These are phyloP conservation scores for Trichoderma sp. DNA, from an alignment of 2,329 filamentous ascomycete genomes.

Conservation along the genomic window DNA sequence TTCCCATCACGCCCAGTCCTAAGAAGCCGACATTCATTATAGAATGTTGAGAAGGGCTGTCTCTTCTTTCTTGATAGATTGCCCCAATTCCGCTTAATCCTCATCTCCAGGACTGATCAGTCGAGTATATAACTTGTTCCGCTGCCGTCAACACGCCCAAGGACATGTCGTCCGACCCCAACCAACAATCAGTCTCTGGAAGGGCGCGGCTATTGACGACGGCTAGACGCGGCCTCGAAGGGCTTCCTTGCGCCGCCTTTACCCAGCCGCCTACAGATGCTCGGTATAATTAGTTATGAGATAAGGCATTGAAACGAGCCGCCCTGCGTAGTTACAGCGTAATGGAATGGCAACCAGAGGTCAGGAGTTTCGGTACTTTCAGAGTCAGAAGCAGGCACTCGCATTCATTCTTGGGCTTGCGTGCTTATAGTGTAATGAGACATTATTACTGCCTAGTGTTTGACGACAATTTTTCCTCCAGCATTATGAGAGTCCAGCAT, in stretches of 20 bases:
- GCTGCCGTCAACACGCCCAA: too few species aligned
- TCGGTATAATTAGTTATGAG: too few species aligned
- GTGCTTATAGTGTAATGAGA: too few species aligned
- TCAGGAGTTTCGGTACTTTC: too few species aligned
- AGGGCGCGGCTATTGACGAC: constrained; percentile 6
- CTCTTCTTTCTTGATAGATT: background rate
- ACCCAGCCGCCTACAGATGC: background rate
- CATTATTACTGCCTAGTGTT: background rate
- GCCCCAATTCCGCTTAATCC: background rate
- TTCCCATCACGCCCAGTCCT: constrained; percentile 40
- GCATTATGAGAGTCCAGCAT: constrained; percentile 40
- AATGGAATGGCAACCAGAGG: too few species aligned
- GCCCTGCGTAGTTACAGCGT: too few species aligned
- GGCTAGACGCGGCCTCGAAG: constrained; percentile 13
- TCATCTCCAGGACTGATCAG: background rate
- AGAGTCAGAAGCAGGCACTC: too few species aligned
- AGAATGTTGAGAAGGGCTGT: background rate
- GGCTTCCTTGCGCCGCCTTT: background rate
- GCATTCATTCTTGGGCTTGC: background rate
- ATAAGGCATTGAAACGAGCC: too few species aligned
- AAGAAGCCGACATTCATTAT: constrained; percentile 38
- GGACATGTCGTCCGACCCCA: background rate
- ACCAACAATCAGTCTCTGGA: background rate
- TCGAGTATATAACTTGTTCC: background rate
- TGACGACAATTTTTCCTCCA: constrained; percentile 43